Base-by-base conservation (phyloP, 495 filamentous ascomycete species). In the Penicillium subrubescens region DNA sequence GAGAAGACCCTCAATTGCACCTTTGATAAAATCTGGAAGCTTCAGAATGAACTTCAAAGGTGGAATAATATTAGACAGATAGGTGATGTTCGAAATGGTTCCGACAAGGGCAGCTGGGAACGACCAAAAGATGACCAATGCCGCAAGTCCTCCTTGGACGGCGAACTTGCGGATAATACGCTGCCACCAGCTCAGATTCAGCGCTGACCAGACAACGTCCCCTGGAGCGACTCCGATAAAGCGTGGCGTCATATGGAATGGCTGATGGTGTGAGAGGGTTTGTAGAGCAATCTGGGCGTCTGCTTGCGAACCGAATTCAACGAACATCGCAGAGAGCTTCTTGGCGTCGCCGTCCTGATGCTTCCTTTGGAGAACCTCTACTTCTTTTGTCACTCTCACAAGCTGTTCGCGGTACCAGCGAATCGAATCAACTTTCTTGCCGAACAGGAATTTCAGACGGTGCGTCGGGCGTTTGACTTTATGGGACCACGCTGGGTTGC, bases 101-200 rank as follows among this genome's bases (percentile, higher is more conserved):
- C 90, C 93, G 55, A 96, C 92, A 52, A 93, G 77, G 12, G 88
- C 90, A 17, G 96, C 91, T 3, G 93, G 93, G 60, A 97, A 88
- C 5, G 93, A 91, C 92, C 92, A 97, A 77, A 97, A 96, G 63
- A 97, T 85, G 67, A 97, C 90, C 73, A 96, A 75, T 34, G 86
- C 91, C 21, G 81, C 79, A 63, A 96, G 87, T 67, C 90, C 88
- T 39, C 83, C 88, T 43, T 87, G 79, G 12, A 90, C 88, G 15
- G 81, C 78, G 54, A 90, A 86, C 67, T 83, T 80, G 56, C 92
- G 90, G 29, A 93, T 68, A 54, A 94, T 83, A 21, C 84, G 79
- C 71, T 94, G 89, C 89, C 89, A 93, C 92, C 92, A 96, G 53
- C 87, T 88, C 61, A 97, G 88, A 55, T 85, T 83, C 53, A 97